These are phyloP conservation scores for Phylloporus sp. DNA, from an alignment of 768 basidiomycete species.

Conservation along the genomic window DNA sequence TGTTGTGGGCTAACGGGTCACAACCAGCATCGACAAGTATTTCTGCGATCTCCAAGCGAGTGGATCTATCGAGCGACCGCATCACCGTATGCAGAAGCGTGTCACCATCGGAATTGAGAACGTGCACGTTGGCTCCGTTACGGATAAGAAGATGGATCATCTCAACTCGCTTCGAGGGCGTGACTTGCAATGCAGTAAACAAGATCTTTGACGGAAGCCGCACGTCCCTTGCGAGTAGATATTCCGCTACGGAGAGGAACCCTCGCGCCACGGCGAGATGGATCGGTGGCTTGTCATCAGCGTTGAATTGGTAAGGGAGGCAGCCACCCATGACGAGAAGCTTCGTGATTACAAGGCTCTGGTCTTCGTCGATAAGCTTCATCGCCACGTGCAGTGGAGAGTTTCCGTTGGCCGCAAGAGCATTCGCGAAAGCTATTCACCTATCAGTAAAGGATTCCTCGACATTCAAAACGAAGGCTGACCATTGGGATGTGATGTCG, in stretches of 20 bases:
- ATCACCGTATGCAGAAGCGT: neutral
- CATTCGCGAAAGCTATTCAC: neutral
- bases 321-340: constrained; percentile 2
- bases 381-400: constrained; percentile 5
- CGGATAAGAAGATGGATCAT: constrained; percentile 1
- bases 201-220: neutral
- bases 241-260: neutral
- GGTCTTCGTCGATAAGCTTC: neutral
- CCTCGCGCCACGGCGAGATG: neutral
- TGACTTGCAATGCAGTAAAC: neutral
- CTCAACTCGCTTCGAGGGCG: neutral
- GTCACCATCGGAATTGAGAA: neutral
- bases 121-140: neutral
- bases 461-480: neutral
- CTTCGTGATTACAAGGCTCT: neutral
- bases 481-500: neutral
- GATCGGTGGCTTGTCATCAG: neutral
- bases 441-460: neutral
- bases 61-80: neutral
- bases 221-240: neutral
- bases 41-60: neutral
- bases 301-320: neutral
- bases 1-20: neutral
- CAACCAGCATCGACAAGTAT: neutral
- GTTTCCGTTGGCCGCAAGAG: constrained; percentile 2